These are phyloP conservation scores for Stylosanthes scabra DNA, from an alignment of 331 rosid genomes.

Conservation along the genomic window DNA sequence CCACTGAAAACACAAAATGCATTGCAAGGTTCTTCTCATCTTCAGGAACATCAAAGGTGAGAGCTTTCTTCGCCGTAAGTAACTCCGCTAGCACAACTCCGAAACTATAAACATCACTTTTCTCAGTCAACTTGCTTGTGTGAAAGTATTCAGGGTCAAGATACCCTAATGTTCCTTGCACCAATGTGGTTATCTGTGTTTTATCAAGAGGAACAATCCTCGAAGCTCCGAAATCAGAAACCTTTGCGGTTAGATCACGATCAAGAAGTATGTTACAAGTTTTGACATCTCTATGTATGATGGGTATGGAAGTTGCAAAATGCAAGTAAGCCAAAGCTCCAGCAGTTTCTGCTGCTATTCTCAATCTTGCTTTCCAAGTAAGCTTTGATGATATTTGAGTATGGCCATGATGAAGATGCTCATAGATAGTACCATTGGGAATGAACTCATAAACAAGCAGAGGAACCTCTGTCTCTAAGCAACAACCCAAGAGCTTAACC, in stretches of 20 bases:
- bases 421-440: constrained; percentile 35
- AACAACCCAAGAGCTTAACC: not conserved
- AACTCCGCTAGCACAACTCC: constrained; percentile 35
- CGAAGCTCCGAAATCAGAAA: constrained; percentile 39
- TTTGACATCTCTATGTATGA: not conserved
- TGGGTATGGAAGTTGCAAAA: not conserved
- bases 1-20: constrained; percentile 25
- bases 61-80: constrained; percentile 15
- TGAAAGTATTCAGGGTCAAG: not conserved
- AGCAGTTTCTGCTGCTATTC: constrained; percentile 4
- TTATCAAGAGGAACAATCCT: not conserved
- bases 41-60: constrained; percentile 6
- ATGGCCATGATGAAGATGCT: constrained; percentile 35
- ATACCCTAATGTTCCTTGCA: not conserved
- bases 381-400: not conserved
- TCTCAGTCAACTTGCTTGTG: not conserved
- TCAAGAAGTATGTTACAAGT: constrained; percentile 40
- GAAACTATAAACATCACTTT: constrained; percentile 30
- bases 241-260: constrained; percentile 31
- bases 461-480: not conserved
- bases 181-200: not conserved
- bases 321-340: not conserved
- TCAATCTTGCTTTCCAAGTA: not conserved
- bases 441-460: constrained; percentile 9
- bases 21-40: constrained; percentile 14